phyloP scores from a whole-genome alignment of 345 rosid species.

The Eucalyptus marginata region DNA sequence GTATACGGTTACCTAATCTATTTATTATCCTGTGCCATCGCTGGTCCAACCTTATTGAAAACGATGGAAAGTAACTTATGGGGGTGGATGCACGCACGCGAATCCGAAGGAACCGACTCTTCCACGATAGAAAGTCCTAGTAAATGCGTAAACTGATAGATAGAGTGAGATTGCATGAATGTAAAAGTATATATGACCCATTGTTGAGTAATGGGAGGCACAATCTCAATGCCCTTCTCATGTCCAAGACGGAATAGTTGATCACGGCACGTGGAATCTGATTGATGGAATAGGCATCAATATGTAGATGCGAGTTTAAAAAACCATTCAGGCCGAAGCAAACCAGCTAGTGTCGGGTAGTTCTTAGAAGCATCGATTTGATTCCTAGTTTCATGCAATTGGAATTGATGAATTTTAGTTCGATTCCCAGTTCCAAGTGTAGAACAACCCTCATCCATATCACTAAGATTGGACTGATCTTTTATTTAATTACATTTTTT shows the following conservation, averaged over 20 bases:
- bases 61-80: background rate
- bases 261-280: background rate
- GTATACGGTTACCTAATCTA: no score
- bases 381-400: no score
- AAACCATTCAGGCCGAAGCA: fast-evolving
- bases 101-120: background rate
- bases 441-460: fast-evolving
- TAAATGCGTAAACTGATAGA: no score
- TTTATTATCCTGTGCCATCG: no score
- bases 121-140: background rate
- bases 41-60: background rate
- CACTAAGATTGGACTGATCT: fast-evolving
- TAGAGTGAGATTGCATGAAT: background rate
- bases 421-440: fast-evolving
- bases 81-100: background rate
- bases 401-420: no score
- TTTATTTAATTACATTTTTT: no score
- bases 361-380: fast-evolving
- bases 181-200: background rate
- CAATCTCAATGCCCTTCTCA: background rate
- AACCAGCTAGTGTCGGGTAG: fast-evolving
- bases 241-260: background rate
- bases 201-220: background rate
- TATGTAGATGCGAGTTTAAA: background rate
- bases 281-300: background rate